Evolutionary conservation across 75 land plant genomes (phyloP), one percentile per base, ranked within the genome.

Genomic region (Pinus taeda): DNA sequence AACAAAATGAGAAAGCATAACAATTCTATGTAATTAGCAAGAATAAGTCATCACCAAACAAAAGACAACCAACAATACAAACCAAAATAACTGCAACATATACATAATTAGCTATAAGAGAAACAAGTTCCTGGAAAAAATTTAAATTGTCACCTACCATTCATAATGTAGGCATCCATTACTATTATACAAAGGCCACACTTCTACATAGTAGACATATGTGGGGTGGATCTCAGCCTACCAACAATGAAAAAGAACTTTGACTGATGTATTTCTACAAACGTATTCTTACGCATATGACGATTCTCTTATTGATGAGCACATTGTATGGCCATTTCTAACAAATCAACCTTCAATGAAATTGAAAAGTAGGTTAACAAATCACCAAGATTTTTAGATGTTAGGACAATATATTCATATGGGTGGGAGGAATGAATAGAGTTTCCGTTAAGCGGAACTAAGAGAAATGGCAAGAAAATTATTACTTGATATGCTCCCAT

Each of bases 401-500:
- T 56, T 26, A 56, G 3, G 4, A 21, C 17, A 55, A 74, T 14
- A 3, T 4, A 15, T 15, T 26, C 15, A 26, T 4, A 49, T 53
- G 17, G 60, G 20, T 3, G 6, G 5, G 1, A 6, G 59, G 53
- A 21, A 13, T 21, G 3, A 26, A 74, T 53, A 24, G 17, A 73
- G 18, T 15, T n/a, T 22, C 64, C 0, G 0, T 61, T 9, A n/a
- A 61, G 15, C 12, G 17, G 3, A 15, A 0, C 17, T 17, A 18
- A 59, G 15, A 18, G 14, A 4, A n/a, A 29, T 22, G 42, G 22
- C 33, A 15, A 20, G 24, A 30, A 75, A 60, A 14, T 3, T 37
- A 18, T 60, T 77, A 93, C 95, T 85, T 93, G 95, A 77, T 91
- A 93, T 24, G 87, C 91, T 70, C 95, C 95, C 12, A 93, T 79